Conservation (phyloP, 805 yeast genomes). For the Candida ascalaphidarum region DNA sequence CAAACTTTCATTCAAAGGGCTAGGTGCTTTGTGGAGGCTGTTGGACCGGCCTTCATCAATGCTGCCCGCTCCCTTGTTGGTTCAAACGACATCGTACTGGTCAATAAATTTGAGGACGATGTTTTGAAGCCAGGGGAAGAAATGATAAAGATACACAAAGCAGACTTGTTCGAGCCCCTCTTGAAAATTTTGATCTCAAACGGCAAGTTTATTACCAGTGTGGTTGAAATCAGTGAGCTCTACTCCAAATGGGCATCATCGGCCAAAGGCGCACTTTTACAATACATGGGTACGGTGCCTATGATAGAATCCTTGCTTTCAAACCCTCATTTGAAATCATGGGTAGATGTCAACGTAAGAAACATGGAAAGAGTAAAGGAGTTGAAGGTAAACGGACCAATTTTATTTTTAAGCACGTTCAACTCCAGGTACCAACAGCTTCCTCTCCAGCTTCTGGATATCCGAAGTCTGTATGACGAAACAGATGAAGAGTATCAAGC, state of each 20-base stretch:
- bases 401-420: constrained; percentile 33
- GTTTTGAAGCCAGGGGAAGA: constrained; percentile 52
- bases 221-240: constrained; percentile 45
- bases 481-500: constrained; percentile 44
- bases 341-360: constrained; percentile 47
- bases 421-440: constrained; percentile 40
- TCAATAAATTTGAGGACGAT: constrained; percentile 46
- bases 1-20: constrained; percentile 64
- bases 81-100: constrained; percentile 10
- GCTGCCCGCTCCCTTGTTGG: constrained; percentile 16
- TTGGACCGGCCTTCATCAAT: constrained; percentile 32
- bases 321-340: constrained; percentile 44
- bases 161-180: constrained; percentile 48
- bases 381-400: constrained; percentile 30
- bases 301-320: constrained; percentile 48
- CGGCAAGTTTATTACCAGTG: constrained; percentile 56
- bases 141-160: constrained; percentile 47
- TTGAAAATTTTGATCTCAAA: constrained; percentile 47
- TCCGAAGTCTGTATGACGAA: constrained; percentile 35
- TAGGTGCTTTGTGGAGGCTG: constrained; percentile 46
- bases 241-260: constrained; percentile 55
- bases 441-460: constrained; percentile 54
- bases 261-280: constrained; percentile 46
- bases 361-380: constrained; percentile 43
- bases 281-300: constrained; percentile 55